Percentiles rank a stretch among this genome's conserved stretches.
phyloP scores from a whole-genome alignment of 805 yeast genomes.

The Kuraishia borneana region DNA sequence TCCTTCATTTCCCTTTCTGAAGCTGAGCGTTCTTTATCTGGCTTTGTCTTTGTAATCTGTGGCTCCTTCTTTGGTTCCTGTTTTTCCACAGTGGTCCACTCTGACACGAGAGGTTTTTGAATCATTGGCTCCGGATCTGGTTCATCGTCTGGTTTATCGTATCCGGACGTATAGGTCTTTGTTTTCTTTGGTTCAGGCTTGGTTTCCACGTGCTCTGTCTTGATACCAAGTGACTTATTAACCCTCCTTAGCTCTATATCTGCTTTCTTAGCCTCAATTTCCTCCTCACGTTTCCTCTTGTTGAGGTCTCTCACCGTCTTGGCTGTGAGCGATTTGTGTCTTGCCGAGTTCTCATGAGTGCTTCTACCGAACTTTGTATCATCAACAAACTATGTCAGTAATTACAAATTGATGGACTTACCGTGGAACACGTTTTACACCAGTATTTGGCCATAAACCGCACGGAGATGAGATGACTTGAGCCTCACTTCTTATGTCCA shows the following conservation, averaged over 20 bases:
- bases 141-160: neutral
- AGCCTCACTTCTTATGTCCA: neutral
- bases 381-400: conserved; percentile 1
- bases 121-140: neutral
- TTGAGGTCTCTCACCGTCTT: conserved; percentile 2
- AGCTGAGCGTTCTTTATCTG: too few relatives aligned
- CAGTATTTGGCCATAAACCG: conserved; percentile 21
- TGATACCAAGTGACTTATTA: neutral
- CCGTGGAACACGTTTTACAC: conserved; percentile 25
- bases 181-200: neutral
- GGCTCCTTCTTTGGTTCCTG: neutral
- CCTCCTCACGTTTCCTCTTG: conserved; percentile 1
- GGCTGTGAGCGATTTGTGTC: neutral
- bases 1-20: neutral
- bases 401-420: conserved; percentile 9
- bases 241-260: neutral
- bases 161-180: neutral
- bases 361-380: conserved; percentile 3
- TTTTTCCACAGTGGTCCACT: neutral
- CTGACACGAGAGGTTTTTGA: neutral
- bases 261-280: neutral
- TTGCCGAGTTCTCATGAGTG: conserved; percentile 1
- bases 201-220: too few relatives aligned
- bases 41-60: neutral
- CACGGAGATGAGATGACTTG: neutral